Evolutionary conservation across 495 filamentous ascomycete species (phyloP), one percentile per base, ranked within the genome.

Genomic region (Annulohypoxylon maeteangense): DNA sequence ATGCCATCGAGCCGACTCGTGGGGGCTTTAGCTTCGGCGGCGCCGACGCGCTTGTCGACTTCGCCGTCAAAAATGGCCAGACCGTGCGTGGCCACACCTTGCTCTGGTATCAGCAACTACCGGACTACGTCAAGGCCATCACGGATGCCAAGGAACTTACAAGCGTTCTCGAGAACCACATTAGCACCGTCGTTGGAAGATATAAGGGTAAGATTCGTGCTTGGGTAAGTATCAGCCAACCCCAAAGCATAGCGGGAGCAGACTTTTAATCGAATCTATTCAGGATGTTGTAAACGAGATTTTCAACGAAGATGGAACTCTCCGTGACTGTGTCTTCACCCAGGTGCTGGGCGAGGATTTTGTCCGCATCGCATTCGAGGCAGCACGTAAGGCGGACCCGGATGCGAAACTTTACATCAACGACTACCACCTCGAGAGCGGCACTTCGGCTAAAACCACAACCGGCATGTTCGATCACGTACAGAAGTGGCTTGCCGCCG

Each of bases 271-370:
- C 45, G 8, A 20, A 2, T 14, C n/a, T 14, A 20, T 29, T 14
- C 7, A 85, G 83, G 88, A 90, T 68, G 88, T 90, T 27, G 82
- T 88, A 54, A 90, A 91, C 79, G 87, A 90, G 79, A 86, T 90
- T 69, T 88, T 90, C 80, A 84, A 86, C 76, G 88, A 90, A 67
- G 81, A 86, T 62, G 88, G 87, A 36, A 80, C 80, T 10, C 83
- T 89, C 56, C 84, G 87, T 55, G 75, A 67, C 66, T 82, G 79
- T n/a, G 85, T 89, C 66, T 91, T 89, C 81, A 87, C 83, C 65
- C 77, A 85, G 32, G 82, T 89, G 4, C 82, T 90, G 22, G 87
- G 87, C 16, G 82, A 87, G 63, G 80, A 83, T 65, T 82, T 84
- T 48, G 86, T 90, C 57, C 74, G 78, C 47, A 88, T 90, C 75